Base-by-base conservation (phyloP, 2,329 filamentous ascomycete genomes). In the Alternaria gaisen region DNA sequence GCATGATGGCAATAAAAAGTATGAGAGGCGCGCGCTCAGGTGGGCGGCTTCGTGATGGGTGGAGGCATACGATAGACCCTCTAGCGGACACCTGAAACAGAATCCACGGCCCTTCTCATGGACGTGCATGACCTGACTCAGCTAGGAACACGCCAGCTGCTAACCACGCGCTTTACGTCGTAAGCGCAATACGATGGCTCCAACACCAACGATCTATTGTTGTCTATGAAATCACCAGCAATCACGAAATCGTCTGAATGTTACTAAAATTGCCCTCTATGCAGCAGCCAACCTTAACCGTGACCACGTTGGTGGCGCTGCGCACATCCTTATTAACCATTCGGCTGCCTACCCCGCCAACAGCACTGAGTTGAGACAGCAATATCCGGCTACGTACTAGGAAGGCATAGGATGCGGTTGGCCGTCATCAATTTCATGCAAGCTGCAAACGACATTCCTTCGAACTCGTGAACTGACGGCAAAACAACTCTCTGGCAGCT, bases 21-120 rank as follows among this genome's bases (percentile, higher is more conserved):
- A 63, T 63, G 53, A 69, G 53, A 53, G 40, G 67, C 69, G 69
- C 69, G 69, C 69, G 67, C 69, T 67, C 68, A 60, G 52, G 22
- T 56, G 53, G 56, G 61, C 59, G 62, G 62, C 46, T 61, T 62
- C 55, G 61, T 61, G 60, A 58, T 56, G 32, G 57, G 55, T 43
- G 56, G 57, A 63, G 61, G 60, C 56, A 56, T 41, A 43, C 61
- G 52, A 54, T 24, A 57, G 53, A 34, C 53, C n/a, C 51, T 52
- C 57, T 52, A 53, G 50, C 52, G 48, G 53, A 52, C 58, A 48
- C 56, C 60, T 68, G 63, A 70, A 70, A 68, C 63, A 34, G 47
- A 63, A 62, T 42, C 46, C 28, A 47, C 57, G 47, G 63, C 55
- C 51, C 60, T 53, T 56, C 48, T 56, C 42, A 60, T 53, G 61